Base-by-base conservation (phyloP, 768 basidiomycete genomes). In the Suillus spraguei region DNA sequence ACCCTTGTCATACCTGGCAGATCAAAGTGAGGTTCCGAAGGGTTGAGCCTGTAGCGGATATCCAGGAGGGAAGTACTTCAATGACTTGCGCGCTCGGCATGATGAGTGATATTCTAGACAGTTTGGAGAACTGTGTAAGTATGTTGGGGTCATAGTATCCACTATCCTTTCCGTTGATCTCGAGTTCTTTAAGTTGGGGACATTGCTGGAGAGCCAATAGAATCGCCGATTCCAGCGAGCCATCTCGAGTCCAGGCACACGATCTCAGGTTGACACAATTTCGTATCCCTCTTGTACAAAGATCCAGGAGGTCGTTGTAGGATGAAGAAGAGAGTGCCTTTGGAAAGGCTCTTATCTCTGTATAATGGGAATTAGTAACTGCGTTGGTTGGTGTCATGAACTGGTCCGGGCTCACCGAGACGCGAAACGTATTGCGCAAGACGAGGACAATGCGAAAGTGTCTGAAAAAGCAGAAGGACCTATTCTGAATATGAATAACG, bases 211-310 rank as follows among this genome's bases (percentile, higher is more conserved):
- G 75, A 20, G 84, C 82, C n/a, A 77, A 66, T 10, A 94, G 79
- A 39, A 91, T 83, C 1, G 77, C 75, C 5, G 87, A 83, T 46
- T 79, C 85, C 24, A 94, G 74, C 5, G 92, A 87, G 4, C 91
- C 89, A 66, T 93, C 89, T 49, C 92, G 84, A 11, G 92, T 94
- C 91, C 91, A 94, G 5, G 85, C 85, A 69, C 89, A 92, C 7
- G 85, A 79, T 50, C 67, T 77, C 13, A 94, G 80, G 64, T 85
- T 85, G 46, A 74, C 69, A 68, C 90, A 91, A 69, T 92, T 89
- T 55, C 73, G 70, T 16, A 93, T 72, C 0, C 85, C 91, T 55
- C 64, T 69, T 7, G 82, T 59, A 54, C 89, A 85, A 10, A 76
- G 66, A 7, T 75, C 71, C 9, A 79, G 68, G 24, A 84, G 65